Percentiles rank a stretch among this genome's conserved stretches.
Evolutionary conservation across 352 stramenopile species (phyloP).

Genomic region (Globisporangium recalcitrans): DNA sequence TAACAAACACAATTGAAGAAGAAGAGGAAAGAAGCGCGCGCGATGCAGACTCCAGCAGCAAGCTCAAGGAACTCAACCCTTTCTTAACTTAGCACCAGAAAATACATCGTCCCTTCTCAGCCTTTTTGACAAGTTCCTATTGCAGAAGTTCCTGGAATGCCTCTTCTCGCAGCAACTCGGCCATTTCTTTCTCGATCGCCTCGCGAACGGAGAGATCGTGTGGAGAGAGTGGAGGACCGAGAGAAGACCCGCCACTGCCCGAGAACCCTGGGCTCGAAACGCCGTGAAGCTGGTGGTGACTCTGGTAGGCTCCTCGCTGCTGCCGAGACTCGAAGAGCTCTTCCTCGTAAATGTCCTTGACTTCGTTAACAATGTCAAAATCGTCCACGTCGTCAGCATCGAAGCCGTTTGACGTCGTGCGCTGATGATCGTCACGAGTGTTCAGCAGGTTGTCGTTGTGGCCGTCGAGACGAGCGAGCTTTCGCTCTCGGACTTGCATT

Average conservation of each 20-base stretch:
- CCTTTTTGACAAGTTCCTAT: background rate
- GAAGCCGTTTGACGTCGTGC: background rate
- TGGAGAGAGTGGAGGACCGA: slow-evolving; percentile 1
- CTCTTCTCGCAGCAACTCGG: slow-evolving; percentile 25
- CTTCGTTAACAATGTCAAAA: slow-evolving; percentile 19
- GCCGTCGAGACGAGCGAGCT: slow-evolving; percentile 15
- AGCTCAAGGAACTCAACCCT: slow-evolving; percentile 5
- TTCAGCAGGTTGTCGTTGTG: background rate
- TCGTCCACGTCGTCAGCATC: slow-evolving; percentile 15
- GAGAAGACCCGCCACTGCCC: background rate
- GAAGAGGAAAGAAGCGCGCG: slow-evolving; percentile 1
- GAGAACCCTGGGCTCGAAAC: background rate
- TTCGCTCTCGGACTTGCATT: slow-evolving; percentile 27
- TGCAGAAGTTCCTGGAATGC: slow-evolving; percentile 9
- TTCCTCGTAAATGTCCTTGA: slow-evolving; percentile 29
- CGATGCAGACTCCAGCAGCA: slow-evolving; percentile 4
- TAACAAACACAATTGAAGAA: background rate
- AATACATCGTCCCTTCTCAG: slow-evolving; percentile 7
- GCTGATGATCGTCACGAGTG: background rate
- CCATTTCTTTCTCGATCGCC: slow-evolving; percentile 34
- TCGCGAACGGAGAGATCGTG: slow-evolving; percentile 26
- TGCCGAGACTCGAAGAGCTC: slow-evolving; percentile 18
- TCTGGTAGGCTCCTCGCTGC: background rate
- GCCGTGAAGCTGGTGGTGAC: background rate
- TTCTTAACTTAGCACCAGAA: slow-evolving; percentile 9